Conservation (phyloP, 2,329 filamentous ascomycete species). For the Diaporthe longicolla region DNA sequence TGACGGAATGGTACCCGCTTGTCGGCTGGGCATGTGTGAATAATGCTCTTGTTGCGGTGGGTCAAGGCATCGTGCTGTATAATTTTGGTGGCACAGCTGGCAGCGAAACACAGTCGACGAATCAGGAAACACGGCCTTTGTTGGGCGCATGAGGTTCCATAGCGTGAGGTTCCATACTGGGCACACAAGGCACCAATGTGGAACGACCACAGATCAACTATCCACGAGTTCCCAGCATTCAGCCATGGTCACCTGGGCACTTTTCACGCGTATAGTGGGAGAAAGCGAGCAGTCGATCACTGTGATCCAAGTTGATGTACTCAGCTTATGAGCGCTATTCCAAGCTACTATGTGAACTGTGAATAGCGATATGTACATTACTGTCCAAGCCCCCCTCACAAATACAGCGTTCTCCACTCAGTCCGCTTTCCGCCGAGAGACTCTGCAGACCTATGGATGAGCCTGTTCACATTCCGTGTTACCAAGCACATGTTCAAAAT, state of each 20-base stretch:
- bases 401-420: not conserved
- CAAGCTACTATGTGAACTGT: not conserved
- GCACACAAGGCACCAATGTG: too few relatives aligned
- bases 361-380: not conserved
- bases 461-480: too few relatives aligned
- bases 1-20: not conserved
- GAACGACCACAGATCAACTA: too few relatives aligned
- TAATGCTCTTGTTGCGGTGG: slow-evolving; percentile 6
- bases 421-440: accelerated
- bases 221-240: too few relatives aligned
- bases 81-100: not conserved
- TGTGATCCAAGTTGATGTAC: not conserved
- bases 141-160: not conserved
- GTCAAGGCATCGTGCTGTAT: not conserved
- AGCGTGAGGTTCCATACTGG: too few relatives aligned
- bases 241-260: too few relatives aligned
- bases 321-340: not conserved
- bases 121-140: slow-evolving; percentile 1
- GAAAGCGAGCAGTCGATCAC: not conserved
- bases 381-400: not conserved
- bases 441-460: not conserved
- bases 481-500: not conserved
- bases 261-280: not conserved
- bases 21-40: slow-evolving; percentile 21
- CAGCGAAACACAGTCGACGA: not conserved